phyloP scores from a whole-genome alignment of 495 filamentous ascomycete species.

The Penicillium angulare region DNA sequence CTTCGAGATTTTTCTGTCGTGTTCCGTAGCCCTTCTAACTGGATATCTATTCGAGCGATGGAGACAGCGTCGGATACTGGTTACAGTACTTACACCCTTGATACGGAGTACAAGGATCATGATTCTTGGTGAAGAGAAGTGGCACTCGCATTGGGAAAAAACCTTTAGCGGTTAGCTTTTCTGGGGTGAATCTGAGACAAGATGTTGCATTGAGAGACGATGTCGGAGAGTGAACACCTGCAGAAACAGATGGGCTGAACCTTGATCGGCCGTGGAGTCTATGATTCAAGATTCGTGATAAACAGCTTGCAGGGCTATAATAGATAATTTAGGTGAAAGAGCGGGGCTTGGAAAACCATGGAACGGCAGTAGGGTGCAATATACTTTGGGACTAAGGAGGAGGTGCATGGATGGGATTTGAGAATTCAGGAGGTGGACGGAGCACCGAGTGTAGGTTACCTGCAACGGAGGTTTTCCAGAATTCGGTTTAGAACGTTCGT shows the following conservation, averaged over 20 bases:
- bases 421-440: conserved; percentile 2
- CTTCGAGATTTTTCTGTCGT: too few species aligned
- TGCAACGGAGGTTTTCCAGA: conserved; percentile 26
- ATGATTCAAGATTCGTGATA: not conserved
- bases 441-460: too few species aligned
- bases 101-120: too few species aligned
- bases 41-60: too few species aligned
- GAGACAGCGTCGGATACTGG: too few species aligned
- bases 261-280: not conserved
- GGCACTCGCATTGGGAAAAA: too few species aligned
- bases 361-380: conserved; percentile 1
- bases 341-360: not conserved
- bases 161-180: not conserved
- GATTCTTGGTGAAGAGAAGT: too few species aligned
- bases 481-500: conserved; percentile 24
- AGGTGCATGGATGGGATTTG: too few species aligned
- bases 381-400: conserved; percentile 18
- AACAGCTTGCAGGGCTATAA: not conserved
- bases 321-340: not conserved
- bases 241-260: conserved; percentile 16
- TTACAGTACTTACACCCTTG: too few species aligned
- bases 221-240: conserved; percentile 13
- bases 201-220: not conserved
- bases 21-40: too few species aligned
- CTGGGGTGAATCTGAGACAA: not conserved